Evolutionary conservation across 495 filamentous ascomycete species (phyloP), one percentile per base, ranked within the genome.

Genomic region (Penicillium canariense): DNA sequence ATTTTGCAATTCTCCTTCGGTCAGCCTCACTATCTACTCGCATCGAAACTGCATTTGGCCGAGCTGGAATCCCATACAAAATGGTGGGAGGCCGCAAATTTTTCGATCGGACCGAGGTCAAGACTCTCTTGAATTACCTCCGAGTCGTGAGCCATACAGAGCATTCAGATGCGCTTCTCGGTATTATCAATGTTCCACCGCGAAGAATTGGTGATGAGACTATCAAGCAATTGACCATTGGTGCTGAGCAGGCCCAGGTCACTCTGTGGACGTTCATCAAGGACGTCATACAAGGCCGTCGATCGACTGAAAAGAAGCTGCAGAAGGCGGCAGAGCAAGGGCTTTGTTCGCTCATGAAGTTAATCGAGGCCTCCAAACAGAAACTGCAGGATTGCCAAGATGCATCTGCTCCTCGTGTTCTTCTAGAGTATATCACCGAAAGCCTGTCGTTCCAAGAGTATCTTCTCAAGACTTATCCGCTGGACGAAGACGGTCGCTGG

Each of bases 81-180:
- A 97, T 97, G 95, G 88, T 97, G 45, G 95, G 89, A 61, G 95
- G 95, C 0, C 81, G 84, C 28, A 85, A 86, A 50, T 99, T 99
- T 70, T 99, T 93, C 61, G 95, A 99, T 59, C 83, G 95, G 42
- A 77, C 83, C 10, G 95, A 99, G 70, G 86, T 99, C 63, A 97
- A 95, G 66, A 81, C 87, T 4, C 66, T 97, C 1, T 68, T 99
- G 7, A 91, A 97, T 66, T 97, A 99, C 68, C 73, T 97, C 20
- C 80, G 91, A 25, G 86, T 95, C 5, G 81, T 96, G 31, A 84
- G 87, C 66, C 90, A 96, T 62, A 90, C 91, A 2, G 80, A 86
- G 14, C 92, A 96, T 60, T 96, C 90, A 51, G 95, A 97, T 67
- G 90, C 95, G 1, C 61, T 97, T 2, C 80, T 85, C 31, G 84